Conservation (phyloP, 805 yeast species). For the Kodamaea laetipori region DNA sequence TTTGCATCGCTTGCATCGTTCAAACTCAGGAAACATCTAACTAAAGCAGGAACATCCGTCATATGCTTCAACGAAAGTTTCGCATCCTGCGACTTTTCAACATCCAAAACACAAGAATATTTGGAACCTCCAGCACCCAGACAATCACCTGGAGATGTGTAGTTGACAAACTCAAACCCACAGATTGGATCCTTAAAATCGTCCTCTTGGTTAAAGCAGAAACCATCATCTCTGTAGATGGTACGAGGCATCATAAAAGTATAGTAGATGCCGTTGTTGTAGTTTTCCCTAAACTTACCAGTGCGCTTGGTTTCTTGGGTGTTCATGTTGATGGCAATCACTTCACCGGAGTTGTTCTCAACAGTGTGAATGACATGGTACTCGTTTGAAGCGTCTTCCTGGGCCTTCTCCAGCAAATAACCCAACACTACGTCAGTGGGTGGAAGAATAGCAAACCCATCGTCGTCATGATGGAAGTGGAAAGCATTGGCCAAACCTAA, state of each 20-base stretch:
- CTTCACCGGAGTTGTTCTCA: constrained; percentile 16
- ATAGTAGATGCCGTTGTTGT: constrained; percentile 16
- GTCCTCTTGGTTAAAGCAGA: constrained; percentile 16
- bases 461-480: constrained; percentile 14
- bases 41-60: constrained; percentile 16
- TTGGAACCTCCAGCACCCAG: constrained; percentile 12
- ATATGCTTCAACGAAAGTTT: constrained; percentile 13
- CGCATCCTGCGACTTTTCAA: constrained; percentile 16
- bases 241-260: constrained; percentile 12
- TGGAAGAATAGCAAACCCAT: constrained; percentile 18
- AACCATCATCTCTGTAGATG: constrained; percentile 11
- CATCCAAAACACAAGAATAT: constrained; percentile 18
- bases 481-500: constrained; percentile 12
- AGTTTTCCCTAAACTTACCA: constrained; percentile 15
- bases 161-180: constrained; percentile 14
- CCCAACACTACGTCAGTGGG: constrained; percentile 17
- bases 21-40: constrained; percentile 15
- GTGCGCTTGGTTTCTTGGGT: constrained; percentile 16
- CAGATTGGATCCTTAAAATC: constrained; percentile 15
- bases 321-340: constrained; percentile 18
- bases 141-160: constrained; percentile 16
- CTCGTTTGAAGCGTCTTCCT: constrained; percentile 10
- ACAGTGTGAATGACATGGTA: constrained; percentile 18
- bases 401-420: constrained; percentile 9
- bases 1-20: constrained; percentile 12